Evolutionary conservation across 768 basidiomycete genomes (phyloP).

Genomic region (Tulasnella sp.): DNA sequence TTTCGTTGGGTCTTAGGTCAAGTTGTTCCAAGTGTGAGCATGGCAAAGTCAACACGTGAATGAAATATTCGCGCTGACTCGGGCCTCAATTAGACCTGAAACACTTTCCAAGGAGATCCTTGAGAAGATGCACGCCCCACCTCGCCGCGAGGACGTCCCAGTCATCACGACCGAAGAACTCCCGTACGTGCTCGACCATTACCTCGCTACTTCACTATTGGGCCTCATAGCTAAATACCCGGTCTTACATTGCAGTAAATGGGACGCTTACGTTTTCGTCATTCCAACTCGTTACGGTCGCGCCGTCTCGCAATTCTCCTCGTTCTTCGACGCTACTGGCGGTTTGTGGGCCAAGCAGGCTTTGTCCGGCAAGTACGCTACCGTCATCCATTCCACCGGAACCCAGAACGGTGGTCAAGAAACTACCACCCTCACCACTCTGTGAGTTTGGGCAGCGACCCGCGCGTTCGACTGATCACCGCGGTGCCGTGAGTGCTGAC

Average conservation of each 20-base stretch:
- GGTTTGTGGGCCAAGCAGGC: slow-evolving; percentile 35
- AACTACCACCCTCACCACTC: slow-evolving; percentile 41
- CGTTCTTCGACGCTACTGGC: slow-evolving; percentile 43
- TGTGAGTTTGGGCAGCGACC: slow-evolving; percentile 35
- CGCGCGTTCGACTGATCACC: too few species aligned
- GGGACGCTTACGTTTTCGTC: slow-evolving; percentile 41
- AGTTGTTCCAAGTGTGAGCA: slow-evolving; percentile 38
- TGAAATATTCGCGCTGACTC: slow-evolving; percentile 35
- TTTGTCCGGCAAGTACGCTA: slow-evolving; percentile 39
- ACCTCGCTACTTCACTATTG: background rate
- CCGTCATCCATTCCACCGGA: slow-evolving; percentile 40
- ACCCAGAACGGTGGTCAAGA: slow-evolving; percentile 42
- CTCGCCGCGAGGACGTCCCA: slow-evolving; percentile 39
- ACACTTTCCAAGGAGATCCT: slow-evolving; percentile 42
- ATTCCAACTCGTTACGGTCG: slow-evolving; percentile 40
- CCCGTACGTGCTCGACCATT: slow-evolving; percentile 1
- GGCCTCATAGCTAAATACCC: background rate
- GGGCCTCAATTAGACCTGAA: slow-evolving; percentile 43
- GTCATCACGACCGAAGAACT: slow-evolving; percentile 41
- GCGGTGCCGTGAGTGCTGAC: background rate
- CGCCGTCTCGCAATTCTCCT: slow-evolving; percentile 40
- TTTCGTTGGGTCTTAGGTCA: slow-evolving; percentile 29
- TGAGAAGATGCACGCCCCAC: slow-evolving; percentile 39
- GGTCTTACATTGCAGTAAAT: slow-evolving; percentile 7
- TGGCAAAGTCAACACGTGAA: background rate